A percentile compares a stretch with the other conserved stretches of the same genome.
Evolutionary conservation across 1,284 basidiomycete species (phyloP).

Genomic region (Fomitopsis betulina): DNA sequence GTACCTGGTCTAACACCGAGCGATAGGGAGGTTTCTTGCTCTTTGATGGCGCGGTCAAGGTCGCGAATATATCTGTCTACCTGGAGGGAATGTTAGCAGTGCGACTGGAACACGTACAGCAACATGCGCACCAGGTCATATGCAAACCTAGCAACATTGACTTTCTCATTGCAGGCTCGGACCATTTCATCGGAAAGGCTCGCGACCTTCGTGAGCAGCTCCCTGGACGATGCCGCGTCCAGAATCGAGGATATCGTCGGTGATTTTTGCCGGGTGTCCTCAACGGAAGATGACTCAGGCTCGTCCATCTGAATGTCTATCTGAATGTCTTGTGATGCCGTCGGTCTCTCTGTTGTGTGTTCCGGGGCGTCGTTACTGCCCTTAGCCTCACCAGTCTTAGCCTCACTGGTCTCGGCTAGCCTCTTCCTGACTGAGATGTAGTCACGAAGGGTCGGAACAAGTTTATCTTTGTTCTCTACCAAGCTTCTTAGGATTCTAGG

Average conservation of each 20-base stretch:
- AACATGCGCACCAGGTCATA: constrained; percentile 53
- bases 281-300: neutral
- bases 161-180: constrained; percentile 67
- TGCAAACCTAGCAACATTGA: constrained; percentile 63
- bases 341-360: neutral
- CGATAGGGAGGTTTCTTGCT: constrained; percentile 60
- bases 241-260: neutral
- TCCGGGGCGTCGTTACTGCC: neutral
- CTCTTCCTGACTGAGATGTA: constrained; percentile 1
- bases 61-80: constrained; percentile 70
- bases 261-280: neutral
- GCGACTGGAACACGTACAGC: constrained; percentile 5
- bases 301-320: neutral
- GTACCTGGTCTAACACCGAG: constrained; percentile 49
- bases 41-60: constrained; percentile 69
- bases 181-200: constrained; percentile 55
- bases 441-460: constrained; percentile 3
- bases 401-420: neutral
- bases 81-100: constrained; percentile 27
- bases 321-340: neutral
- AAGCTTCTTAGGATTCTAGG: neutral
- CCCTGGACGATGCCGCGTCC: constrained; percentile 33
- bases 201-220: constrained; percentile 53
- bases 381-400: too few species aligned
- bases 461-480: constrained; percentile 1